A percentile compares a stretch with the other conserved stretches of the same genome.
Evolutionary conservation across 179 eudicot genomes (phyloP).

Genomic region (Silene vulgaris): DNA sequence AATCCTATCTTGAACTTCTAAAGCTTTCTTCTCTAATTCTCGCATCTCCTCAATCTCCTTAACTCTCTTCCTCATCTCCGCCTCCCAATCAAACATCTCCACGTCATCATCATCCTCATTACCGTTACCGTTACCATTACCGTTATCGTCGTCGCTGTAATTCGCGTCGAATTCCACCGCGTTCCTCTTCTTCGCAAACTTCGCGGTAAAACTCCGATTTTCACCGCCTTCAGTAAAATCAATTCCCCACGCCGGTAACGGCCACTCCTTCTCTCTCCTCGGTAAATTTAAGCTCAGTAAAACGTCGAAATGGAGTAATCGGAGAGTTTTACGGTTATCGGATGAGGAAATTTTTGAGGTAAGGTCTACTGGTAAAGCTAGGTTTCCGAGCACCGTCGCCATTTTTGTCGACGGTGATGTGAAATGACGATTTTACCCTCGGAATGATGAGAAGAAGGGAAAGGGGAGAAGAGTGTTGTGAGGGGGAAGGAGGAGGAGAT

Average conservation of each 20-base stretch:
- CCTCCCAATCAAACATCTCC: conserved; percentile 49
- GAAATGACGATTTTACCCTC: background rate
- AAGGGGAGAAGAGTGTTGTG: background rate
- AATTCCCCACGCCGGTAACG: background rate
- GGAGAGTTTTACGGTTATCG: conserved; percentile 46
- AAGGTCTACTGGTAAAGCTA: conserved; percentile 43
- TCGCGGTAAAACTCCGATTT: conserved; percentile 27
- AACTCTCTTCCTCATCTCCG: conserved; percentile 72
- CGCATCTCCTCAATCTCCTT: conserved; percentile 67
- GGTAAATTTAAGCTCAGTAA: conserved; percentile 38
- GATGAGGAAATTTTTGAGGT: conserved; percentile 18
- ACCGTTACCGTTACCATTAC: conserved; percentile 36
- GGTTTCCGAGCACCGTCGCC: conserved; percentile 58
- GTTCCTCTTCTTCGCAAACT: conserved; percentile 46
- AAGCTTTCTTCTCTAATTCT: conserved; percentile 81
- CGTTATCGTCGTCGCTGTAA: conserved; percentile 59
- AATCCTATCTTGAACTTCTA: conserved; percentile 53
- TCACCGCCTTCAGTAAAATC: conserved; percentile 29
- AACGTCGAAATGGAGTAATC: conserved; percentile 49
- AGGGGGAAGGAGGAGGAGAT: conserved; percentile 13
- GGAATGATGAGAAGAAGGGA: background rate
- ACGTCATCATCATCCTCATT: conserved; percentile 30
- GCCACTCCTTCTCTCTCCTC: conserved; percentile 44
- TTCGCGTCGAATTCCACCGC: conserved; percentile 50
- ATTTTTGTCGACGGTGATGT: conserved; percentile 32